Evolutionary conservation across 257 asterid species (phyloP), one percentile per base, ranked within the genome.

Genomic region (Lavandula angustifolia): DNA sequence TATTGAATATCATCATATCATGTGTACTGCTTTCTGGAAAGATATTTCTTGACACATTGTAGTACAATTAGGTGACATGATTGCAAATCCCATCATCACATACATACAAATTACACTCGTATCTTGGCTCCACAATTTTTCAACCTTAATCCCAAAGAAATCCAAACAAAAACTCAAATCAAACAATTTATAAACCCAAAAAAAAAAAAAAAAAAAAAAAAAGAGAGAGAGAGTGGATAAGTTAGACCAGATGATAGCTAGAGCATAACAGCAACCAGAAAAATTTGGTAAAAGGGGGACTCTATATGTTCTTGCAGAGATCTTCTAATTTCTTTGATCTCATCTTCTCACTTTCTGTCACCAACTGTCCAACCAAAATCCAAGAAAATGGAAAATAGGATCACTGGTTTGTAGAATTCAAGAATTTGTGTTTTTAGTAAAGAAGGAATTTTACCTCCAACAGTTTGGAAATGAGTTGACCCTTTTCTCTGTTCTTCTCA

Each of bases 301-400:
- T 81, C 81, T 49, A 85, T 67, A 85, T 72, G 58, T 77, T 80
- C 73, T 82, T 85, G 88, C 85, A 80, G 35, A 85, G 78, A 69
- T 85, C 92, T 59, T 85, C 92, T 80, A 85, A 62, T 59, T 82
- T 82, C 75, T 77, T 78, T 65, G 84, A 63, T 58, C 92, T 80
- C 73, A 79, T 3, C 44, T 67, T 80, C 80, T 85, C 92, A 10
- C 92, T 85, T 59, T 85, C 86, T 0, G 71, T 68, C 17, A 82
- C 85, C 85, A 84, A 63, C 90, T 84, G 79, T 27, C 57, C 62
- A 44, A 43, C 55, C 40, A 40, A 22, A 0, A 52, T 29, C 38
- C 57, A 61, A 10, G 16, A 12, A 32, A 16, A 11, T 18, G 10
- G 51, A 4, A 9, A 43, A 17, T 2, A 13, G 22, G 5, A 29